phyloP scores from a whole-genome alignment of 2,329 filamentous ascomycete genomes.

The Pseudogymnoascus sp. region DNA sequence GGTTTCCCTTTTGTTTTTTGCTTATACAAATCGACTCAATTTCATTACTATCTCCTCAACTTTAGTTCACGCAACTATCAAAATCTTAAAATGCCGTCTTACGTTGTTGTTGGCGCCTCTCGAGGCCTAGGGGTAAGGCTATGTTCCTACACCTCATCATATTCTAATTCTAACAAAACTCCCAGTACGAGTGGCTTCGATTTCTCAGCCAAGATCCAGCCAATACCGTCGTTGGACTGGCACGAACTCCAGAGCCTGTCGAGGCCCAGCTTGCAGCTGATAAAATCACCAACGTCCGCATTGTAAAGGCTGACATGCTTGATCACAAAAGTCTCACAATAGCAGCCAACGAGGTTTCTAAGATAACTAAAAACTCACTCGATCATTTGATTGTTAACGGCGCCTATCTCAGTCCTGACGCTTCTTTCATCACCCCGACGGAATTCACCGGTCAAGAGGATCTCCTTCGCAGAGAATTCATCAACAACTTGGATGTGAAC shows the following conservation, averaged over 20 bases:
- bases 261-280: slow-evolving; percentile 34
- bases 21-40: neutral
- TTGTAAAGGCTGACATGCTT: neutral
- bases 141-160: neutral
- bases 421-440: slow-evolving; percentile 18
- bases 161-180: neutral
- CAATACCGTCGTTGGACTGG: slow-evolving; percentile 42
- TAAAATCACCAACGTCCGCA: slow-evolving; percentile 10
- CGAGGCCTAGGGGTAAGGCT: neutral
- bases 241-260: slow-evolving; percentile 38
- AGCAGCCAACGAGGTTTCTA: slow-evolving; percentile 13
- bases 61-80: neutral
- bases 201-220: slow-evolving; percentile 36
- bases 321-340: slow-evolving; percentile 3
- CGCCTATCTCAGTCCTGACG: slow-evolving; percentile 17
- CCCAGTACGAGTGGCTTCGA: slow-evolving; percentile 43
- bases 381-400: slow-evolving; percentile 27
- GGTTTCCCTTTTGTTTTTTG: neutral
- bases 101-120: slow-evolving; percentile 3
- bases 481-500: slow-evolving; percentile 38
- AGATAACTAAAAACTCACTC: slow-evolving; percentile 22
- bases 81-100: slow-evolving; percentile 7
- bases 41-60: neutral
- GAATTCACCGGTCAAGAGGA: slow-evolving; percentile 15
- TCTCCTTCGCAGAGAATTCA: slow-evolving; percentile 30